Percentiles rank a stretch among this genome's conserved stretches.
Evolutionary conservation across 2,329 filamentous ascomycete species (phyloP).

Genomic region (Pyrenochaeta sp.): DNA sequence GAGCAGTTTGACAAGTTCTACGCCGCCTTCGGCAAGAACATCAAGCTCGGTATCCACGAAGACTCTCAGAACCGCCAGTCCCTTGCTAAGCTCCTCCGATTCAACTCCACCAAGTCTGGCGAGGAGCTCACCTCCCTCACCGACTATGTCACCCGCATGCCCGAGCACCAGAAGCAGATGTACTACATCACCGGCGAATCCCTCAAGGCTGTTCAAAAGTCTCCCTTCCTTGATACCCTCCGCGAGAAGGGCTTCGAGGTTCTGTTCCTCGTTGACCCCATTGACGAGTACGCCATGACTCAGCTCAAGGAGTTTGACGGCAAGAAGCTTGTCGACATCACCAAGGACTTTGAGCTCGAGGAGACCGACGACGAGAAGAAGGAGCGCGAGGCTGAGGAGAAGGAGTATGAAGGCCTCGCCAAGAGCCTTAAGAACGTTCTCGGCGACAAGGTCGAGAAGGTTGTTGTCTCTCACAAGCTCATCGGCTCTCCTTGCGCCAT

Average conservation of each 20-base stretch:
- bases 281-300: conserved; percentile 99
- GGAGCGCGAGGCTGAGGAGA: conserved; percentile 92
- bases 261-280: conserved; percentile 98
- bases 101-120: conserved; percentile 98
- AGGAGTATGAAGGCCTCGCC: conserved; percentile 93
- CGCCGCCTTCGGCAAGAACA: conserved; percentile 98
- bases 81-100: conserved; percentile 98
- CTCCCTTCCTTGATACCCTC: conserved; percentile 97
- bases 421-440: conserved; percentile 99
- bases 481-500: conserved; percentile 94
- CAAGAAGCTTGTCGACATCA: conserved; percentile 99
- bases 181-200: conserved; percentile 99
- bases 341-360: conserved; percentile 99
- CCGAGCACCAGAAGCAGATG: conserved; percentile 99
- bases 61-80: conserved; percentile 93
- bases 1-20: conserved; percentile 99
- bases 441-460: conserved; percentile 99
- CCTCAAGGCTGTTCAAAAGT: conserved; percentile 96
- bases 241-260: conserved; percentile 99
- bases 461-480: conserved; percentile 98
- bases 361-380: conserved; percentile 99
- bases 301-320: conserved; percentile 99
- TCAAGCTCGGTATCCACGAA: conserved; percentile 99
- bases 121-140: conserved; percentile 93
- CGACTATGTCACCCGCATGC: conserved; percentile 99